phyloP scores from a whole-genome alignment of 192 early-diverging fungal species.

The Coemansia sp. region DNA sequence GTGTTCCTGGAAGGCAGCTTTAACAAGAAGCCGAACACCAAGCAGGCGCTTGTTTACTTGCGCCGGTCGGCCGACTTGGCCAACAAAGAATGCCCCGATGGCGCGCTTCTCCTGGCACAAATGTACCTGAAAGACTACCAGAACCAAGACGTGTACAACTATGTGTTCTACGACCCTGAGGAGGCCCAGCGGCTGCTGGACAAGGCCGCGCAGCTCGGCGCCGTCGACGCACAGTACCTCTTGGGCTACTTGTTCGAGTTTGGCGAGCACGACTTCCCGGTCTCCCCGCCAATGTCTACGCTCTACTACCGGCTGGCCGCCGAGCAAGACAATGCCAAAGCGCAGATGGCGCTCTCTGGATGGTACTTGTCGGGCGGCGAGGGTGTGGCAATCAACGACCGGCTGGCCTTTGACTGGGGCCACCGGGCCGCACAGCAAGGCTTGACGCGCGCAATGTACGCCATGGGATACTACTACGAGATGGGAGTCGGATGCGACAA shows the following conservation, averaged over 20 bases:
- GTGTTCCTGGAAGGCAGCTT: conserved; percentile 76
- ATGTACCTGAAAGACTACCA: conserved; percentile 77
- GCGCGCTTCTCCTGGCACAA: conserved; percentile 75
- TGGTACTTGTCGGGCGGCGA: conserved; percentile 84
- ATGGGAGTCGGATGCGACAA: conserved; percentile 68
- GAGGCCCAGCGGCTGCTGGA: conserved; percentile 75
- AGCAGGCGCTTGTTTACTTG: conserved; percentile 83
- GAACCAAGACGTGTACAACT: conserved; percentile 61
- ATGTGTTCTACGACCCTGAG: conserved; percentile 71
- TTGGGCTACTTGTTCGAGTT: conserved; percentile 82
- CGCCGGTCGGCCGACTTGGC: conserved; percentile 78
- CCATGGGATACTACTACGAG: conserved; percentile 90
- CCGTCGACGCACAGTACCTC: conserved; percentile 72
- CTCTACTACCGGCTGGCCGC: conserved; percentile 83
- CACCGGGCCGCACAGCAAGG: conserved; percentile 78
- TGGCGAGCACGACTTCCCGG: conserved; percentile 68
- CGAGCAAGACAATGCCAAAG: conserved; percentile 73
- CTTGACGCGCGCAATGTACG: conserved; percentile 80
- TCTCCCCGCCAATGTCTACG: conserved; percentile 69
- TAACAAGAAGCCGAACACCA: conserved; percentile 66
- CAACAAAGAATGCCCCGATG: conserved; percentile 67
- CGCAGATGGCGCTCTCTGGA: conserved; percentile 85
- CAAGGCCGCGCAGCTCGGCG: conserved; percentile 74
- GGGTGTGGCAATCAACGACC: conserved; percentile 66
- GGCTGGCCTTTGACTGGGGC: conserved; percentile 81